These are phyloP conservation scores for Polysphondylium violaceum DNA, from an alignment of 78 protist species.

Conservation along the genomic window DNA sequence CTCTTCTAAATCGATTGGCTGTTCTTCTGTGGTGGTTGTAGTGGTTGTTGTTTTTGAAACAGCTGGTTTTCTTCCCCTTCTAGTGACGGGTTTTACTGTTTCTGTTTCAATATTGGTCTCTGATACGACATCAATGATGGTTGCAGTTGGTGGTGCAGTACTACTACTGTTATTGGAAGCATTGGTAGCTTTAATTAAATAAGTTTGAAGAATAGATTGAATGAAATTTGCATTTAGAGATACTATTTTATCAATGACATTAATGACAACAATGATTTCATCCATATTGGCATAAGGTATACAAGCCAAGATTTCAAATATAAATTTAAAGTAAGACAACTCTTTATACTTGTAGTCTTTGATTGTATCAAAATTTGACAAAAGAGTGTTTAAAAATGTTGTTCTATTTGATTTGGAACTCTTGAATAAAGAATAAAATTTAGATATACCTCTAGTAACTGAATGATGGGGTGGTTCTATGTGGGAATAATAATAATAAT, in stretches of 20 bases:
- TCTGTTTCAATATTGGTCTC: not conserved
- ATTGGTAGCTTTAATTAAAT: not conserved
- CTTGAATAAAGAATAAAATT: constrained; percentile 66
- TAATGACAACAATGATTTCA: constrained; percentile 44
- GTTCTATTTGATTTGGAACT: constrained; percentile 28
- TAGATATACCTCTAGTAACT: constrained; percentile 51
- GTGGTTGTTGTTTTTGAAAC: not conserved
- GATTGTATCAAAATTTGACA: constrained; percentile 30
- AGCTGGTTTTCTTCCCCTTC: not conserved
- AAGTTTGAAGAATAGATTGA: not conserved
- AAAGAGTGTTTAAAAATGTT: constrained; percentile 11
- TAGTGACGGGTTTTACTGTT: not conserved
- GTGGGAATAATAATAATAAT: not conserved
- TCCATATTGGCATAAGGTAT: constrained; percentile 71
- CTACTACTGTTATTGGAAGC: not conserved
- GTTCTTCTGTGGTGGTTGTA: not conserved
- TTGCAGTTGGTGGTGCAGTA: too few relatives aligned
- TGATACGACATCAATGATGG: too few relatives aligned
- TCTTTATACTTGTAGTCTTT: constrained; percentile 25
- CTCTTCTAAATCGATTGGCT: too few relatives aligned
- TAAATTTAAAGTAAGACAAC: constrained; percentile 25
- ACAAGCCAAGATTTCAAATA: constrained; percentile 49
- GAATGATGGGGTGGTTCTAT: constrained; percentile 48
- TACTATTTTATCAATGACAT: constrained; percentile 26
- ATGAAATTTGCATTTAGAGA: constrained; percentile 24